A percentile compares a stretch with the other conserved stretches of the same genome.
Evolutionary conservation across 257 asterid genomes (phyloP).

Genomic region (Solanum dulcamara): DNA sequence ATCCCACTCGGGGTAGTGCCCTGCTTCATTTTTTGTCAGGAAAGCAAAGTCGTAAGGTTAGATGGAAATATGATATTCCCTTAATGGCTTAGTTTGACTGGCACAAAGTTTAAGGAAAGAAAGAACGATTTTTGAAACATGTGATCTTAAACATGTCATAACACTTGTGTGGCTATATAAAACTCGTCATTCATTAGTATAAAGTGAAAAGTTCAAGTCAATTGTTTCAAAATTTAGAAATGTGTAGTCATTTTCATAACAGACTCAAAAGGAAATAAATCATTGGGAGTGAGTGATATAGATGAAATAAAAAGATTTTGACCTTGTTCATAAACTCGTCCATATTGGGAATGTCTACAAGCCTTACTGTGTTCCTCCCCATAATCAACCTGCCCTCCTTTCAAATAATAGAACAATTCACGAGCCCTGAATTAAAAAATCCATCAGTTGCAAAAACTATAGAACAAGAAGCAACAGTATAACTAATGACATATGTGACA

Average conservation of each 20-base stretch:
- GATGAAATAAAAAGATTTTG: neutral
- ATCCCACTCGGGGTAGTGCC: conserved; percentile 88
- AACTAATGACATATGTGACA: neutral
- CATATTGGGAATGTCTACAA: conserved; percentile 75
- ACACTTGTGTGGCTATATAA: neutral
- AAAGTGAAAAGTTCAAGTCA: neutral
- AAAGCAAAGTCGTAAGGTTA: neutral
- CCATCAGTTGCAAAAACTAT: conserved; percentile 6
- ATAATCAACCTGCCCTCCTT: conserved; percentile 94
- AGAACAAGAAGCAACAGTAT: neutral
- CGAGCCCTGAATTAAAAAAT: conserved; percentile 58
- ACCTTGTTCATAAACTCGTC: conserved; percentile 65
- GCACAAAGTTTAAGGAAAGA: neutral
- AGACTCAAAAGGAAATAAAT: neutral
- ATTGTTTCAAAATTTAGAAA: neutral
- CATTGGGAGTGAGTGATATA: neutral
- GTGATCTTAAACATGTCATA: neutral
- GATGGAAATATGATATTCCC: neutral
- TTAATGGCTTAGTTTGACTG: neutral
- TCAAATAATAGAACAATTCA: conserved; percentile 83
- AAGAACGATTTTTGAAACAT: neutral
- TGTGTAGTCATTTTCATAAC: neutral
- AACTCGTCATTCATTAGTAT: neutral
- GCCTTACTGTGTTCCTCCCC: conserved; percentile 90
- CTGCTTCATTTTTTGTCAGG: conserved; percentile 11